These are phyloP conservation scores for Daucus carota DNA, from an alignment of 129 eudicot species.

Conservation along the genomic window DNA sequence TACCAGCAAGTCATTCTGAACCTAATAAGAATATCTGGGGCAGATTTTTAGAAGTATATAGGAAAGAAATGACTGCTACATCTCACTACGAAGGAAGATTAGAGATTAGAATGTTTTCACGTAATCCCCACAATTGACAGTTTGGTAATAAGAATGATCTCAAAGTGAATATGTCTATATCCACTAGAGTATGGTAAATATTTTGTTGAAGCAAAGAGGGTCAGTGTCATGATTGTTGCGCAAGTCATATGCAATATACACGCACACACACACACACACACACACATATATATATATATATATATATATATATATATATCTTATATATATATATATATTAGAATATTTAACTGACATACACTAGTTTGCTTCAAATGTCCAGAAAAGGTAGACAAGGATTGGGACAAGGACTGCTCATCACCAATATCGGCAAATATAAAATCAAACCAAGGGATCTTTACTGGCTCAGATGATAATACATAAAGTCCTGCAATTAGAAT, in stretches of 20 bases:
- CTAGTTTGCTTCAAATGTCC: constrained; percentile 89
- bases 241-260: not conserved
- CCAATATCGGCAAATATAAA: constrained; percentile 91
- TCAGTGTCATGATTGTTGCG: not conserved
- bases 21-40: not conserved
- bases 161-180: too few relatives aligned
- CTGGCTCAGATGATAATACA: constrained; percentile 79
- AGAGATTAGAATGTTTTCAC: not conserved
- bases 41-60: not conserved
- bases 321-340: not conserved
- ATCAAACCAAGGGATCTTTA: constrained; percentile 87
- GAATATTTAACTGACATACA: constrained; percentile 41
- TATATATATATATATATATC: too few relatives aligned
- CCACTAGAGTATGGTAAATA: not conserved
- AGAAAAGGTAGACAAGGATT: constrained; percentile 90
- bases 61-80: not conserved
- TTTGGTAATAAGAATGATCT: not conserved
- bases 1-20: not conserved
- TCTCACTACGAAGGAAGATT: not conserved
- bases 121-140: not conserved
- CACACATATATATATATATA: too few relatives aligned
- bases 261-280: too few relatives aligned
- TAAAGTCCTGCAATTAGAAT: constrained; percentile 51
- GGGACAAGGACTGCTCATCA: constrained; percentile 94
- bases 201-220: not conserved